Evolutionary conservation across 2,329 filamentous ascomycete species (phyloP).

Genomic region (Orbilia ellipsospora): DNA sequence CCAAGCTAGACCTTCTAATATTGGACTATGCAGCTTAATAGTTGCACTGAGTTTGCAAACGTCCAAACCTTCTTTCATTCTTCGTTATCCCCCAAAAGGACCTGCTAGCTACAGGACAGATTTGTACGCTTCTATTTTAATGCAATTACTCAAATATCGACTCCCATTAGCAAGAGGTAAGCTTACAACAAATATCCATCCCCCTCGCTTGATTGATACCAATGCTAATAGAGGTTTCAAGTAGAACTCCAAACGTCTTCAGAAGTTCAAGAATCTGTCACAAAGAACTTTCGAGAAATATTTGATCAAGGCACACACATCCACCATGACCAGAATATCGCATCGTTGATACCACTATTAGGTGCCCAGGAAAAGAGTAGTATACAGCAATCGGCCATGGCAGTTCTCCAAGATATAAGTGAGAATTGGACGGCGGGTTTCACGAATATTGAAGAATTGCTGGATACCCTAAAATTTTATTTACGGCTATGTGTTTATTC

Average conservation of each 20-base stretch:
- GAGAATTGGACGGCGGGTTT: conserved; percentile 51
- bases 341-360: conserved; percentile 25
- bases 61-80: background rate
- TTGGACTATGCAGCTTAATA: conserved; percentile 26
- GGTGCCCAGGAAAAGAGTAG: conserved; percentile 12
- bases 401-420: conserved; percentile 45
- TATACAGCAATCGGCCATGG: conserved; percentile 37
- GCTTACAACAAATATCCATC: background rate
- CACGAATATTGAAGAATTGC: conserved; percentile 30
- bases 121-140: background rate
- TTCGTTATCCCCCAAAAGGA: background rate
- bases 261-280: conserved; percentile 23
- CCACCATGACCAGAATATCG: conserved; percentile 7
- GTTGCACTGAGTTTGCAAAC: conserved; percentile 27
- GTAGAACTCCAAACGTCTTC: conserved; percentile 9
- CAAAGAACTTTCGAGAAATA: conserved; percentile 19
- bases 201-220: background rate
- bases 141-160: conserved; percentile 31
- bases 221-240: background rate
- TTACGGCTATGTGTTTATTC: conserved; percentile 34
- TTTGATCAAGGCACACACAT: conserved; percentile 25
- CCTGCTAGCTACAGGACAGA: background rate
- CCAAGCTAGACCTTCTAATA: background rate
- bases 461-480: conserved; percentile 34
- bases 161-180: conserved; percentile 19